Base-by-base conservation (phyloP, 306 rosid genomes). In the Albizia julibrissin region DNA sequence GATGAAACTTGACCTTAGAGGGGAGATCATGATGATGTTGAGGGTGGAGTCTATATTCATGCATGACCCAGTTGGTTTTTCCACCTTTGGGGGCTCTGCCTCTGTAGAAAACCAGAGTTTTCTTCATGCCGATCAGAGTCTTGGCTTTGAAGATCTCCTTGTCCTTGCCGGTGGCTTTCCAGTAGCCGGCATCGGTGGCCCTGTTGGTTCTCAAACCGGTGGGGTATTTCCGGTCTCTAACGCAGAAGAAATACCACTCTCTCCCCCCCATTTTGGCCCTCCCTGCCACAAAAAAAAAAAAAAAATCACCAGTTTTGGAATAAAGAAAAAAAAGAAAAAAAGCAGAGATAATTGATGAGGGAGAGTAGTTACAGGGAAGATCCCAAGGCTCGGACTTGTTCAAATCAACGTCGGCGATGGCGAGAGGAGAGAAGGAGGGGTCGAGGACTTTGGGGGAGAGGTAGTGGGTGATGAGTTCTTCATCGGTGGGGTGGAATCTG, bases 161-260 rank as follows among this genome's bases (percentile, higher is more conserved):
- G 75, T 91, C 95, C 86, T 89, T 91, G 12, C 95, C 95, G 11
- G 95, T 91, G 61, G 95, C 95, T 73, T 91, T 91, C 95, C 95
- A 91, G 19, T 89, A 91, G 12, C 95, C 95, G 14, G 91, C 82
- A 0, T 54, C 86, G 2, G 95, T 91, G 2, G 95, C 95, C 40
- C 95, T 76, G 69, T 91, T 91, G 11, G 95, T 89, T 49, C 95
- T 88, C 0, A 79, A 61, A 3, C 95, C 95, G 29, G 93, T 89
- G 79, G 93, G 95, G 87, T 91, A 91, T 67, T 91, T 91, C 31
- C 91, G 79, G 79, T 91, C 95, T 43, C 79, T 81, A 0, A 86
- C 80, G 27, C 92, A 87, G 86, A 87, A 91, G 72, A 91, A 89
- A 24, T 91, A 91, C 95, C 91, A 87, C 54, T 91, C 93, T 54